Evolutionary conservation across 2,329 filamentous ascomycete species (phyloP), one percentile per base, ranked within the genome.

Genomic region (Xylariales sp.): DNA sequence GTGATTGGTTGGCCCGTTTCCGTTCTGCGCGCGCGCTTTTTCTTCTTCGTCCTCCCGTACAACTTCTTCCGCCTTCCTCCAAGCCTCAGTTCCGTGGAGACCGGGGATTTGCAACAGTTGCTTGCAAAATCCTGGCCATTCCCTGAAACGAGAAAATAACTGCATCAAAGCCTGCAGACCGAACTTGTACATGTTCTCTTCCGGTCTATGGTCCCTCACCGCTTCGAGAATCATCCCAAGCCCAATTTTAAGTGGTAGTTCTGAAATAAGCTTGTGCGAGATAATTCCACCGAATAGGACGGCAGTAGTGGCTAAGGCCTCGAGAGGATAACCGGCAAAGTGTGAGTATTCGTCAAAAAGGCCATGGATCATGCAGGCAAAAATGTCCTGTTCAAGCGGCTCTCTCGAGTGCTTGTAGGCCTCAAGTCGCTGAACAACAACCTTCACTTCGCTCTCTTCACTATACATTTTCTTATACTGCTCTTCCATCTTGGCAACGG

Each of bases 401-500:
- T 96, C 92, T 55, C 89, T 89, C 0, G 97, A 98, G 64, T 90
- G 90, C 79, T 99, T 98, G 82, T 97, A 97, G 64, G 88, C 87
- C 71, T 93, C 90, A 75, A 99, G 87, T 46, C 93, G 88, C 69
- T 92, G 90, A 59, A 99, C 91, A 71, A 99, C 92, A 62, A 93
- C 89, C 63, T 93, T 89, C 18, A 97, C 92, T 70, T 95, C 91
- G 23, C 94, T 89, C 72, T 97, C 93, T 72, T 93, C 91, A 72
- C 93, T 92, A 78, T 99, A 99, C 94, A 99, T 98, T 76, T 93
- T 93, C 80, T 97, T 97, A 80, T 97, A 99, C 70, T 97, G 91
- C 72, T 97, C 93, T 76, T 98, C 94, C 96, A 99, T 99, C 78
- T 93, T 93, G 71, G 87, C 89, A 73, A 97, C 94, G 62, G 95